A percentile compares a stretch with the other conserved stretches of the same genome.
phyloP scores from a whole-genome alignment of 805 yeast genomes.

The Kuraishia borneana region DNA sequence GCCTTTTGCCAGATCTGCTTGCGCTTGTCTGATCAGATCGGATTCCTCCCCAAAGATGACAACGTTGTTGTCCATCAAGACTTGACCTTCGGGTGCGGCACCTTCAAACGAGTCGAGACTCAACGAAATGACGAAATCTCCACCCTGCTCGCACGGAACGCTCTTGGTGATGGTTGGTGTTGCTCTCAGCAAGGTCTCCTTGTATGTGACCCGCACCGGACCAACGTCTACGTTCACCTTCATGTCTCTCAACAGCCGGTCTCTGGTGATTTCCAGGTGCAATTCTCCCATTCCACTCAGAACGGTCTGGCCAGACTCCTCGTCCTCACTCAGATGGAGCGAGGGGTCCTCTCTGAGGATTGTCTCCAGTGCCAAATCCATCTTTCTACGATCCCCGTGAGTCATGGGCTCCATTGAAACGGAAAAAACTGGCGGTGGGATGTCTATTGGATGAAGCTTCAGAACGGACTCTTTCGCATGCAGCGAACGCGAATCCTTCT shows the following conservation, averaged over 20 bases:
- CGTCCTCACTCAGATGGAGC: slow-evolving; percentile 56
- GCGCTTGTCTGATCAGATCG: slow-evolving; percentile 9
- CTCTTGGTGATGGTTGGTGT: slow-evolving; percentile 12
- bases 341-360: slow-evolving; percentile 89
- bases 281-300: slow-evolving; percentile 96
- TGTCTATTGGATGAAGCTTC: slow-evolving; percentile 58
- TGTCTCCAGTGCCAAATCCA: slow-evolving; percentile 58
- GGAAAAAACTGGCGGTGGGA: slow-evolving; percentile 92
- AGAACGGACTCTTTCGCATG: slow-evolving; percentile 29
- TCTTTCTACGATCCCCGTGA: slow-evolving; percentile 64
- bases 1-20: slow-evolving; percentile 8
- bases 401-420: slow-evolving; percentile 76
- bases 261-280: slow-evolving; percentile 81
- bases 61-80: slow-evolving; percentile 37
- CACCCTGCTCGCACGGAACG: slow-evolving; percentile 6
- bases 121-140: slow-evolving; percentile 12
- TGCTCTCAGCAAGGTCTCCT: slow-evolving; percentile 42
- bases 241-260: slow-evolving; percentile 69
- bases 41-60: slow-evolving; percentile 24
- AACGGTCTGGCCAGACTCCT: slow-evolving; percentile 82
- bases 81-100: slow-evolving; percentile 27
- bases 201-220: slow-evolving; percentile 80
- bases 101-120: slow-evolving; percentile 21
- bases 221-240: slow-evolving; percentile 76
- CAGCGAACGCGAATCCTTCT: slow-evolving; percentile 25